Evolutionary conservation across 2,329 filamentous ascomycete genomes (phyloP).

Genomic region (Ceratocystiopsis minuta): DNA sequence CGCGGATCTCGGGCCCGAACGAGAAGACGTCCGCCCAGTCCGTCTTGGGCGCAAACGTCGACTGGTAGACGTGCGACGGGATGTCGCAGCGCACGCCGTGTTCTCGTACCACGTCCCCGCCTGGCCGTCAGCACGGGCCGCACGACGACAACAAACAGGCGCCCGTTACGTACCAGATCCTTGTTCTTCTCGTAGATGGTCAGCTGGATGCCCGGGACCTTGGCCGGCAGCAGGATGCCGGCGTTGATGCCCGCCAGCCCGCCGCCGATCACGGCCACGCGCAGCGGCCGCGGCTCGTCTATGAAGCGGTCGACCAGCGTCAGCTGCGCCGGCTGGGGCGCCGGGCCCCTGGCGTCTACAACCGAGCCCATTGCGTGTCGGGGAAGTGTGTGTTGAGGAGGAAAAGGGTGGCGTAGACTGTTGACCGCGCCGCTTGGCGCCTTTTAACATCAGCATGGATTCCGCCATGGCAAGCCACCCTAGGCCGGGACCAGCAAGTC

Average conservation of each 20-base stretch:
- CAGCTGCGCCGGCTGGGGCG: neutral
- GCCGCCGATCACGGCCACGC: conserved; percentile 45
- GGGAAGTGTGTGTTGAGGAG: too few species aligned
- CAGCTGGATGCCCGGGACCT: conserved; percentile 48
- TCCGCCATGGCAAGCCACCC: too few species aligned
- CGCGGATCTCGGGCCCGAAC: conserved; percentile 45
- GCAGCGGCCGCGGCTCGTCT: conserved; percentile 27
- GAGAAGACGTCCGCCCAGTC: conserved; percentile 54
- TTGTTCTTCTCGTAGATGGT: conserved; percentile 51
- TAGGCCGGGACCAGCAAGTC: too few species aligned
- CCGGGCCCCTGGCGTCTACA: neutral
- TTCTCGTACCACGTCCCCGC: conserved; percentile 19
- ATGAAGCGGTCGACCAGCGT: conserved; percentile 21
- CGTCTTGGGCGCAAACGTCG: conserved; percentile 47
- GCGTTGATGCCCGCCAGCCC: conserved; percentile 46
- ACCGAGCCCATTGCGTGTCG: conserved; percentile 1
- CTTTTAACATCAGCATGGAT: too few species aligned
- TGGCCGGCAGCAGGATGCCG: conserved; percentile 46
- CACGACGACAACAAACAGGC: too few species aligned
- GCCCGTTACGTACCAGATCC: conserved; percentile 44
- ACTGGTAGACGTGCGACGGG: conserved; percentile 52
- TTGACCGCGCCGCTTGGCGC: too few species aligned
- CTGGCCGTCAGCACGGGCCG: neutral
- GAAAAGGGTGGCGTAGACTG: too few species aligned
- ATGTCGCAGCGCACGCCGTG: conserved; percentile 38